Evolutionary conservation across 176 grass and related monocot genomes (phyloP), one percentile per base, ranked within the genome.

Genomic region (Chrysopogon serrulatus): DNA sequence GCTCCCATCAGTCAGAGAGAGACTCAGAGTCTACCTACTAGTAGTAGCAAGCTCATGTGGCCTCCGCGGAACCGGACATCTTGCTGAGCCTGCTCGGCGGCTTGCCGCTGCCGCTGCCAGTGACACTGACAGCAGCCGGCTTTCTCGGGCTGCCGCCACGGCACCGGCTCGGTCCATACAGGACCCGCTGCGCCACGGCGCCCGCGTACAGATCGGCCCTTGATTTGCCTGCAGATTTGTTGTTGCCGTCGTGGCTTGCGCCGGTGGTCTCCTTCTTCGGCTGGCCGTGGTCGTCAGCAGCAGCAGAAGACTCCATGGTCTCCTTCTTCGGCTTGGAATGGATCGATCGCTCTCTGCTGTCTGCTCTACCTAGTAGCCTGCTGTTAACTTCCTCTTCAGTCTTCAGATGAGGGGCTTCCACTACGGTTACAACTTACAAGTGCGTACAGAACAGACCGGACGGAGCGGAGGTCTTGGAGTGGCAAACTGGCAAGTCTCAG

Each of bases 21-120:
- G n/a, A n/a, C n/a, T n/a, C n/a, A n/a, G n/a, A n/a, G n/a, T n/a
- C n/a, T n/a, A n/a, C n/a, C n/a, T n/a, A n/a, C n/a, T n/a, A n/a
- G n/a, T n/a, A n/a, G n/a, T n/a, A n/a, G n/a, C n/a, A n/a, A n/a
- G n/a, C n/a, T n/a, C n/a, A n/a, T 6, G 18, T 67, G 31, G 74
- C 82, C 26, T 91, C 86, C 18, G 83, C 79, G 1, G 78, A 83
- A 2, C 47, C 79, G 18, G 89, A 94, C 73, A 94, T 83, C 92
- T 91, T 94, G 85, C 92, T 94, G 43, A 94, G 86, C 76, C 92
- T 80, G 36, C 92, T 91, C 8, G 86, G 92, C 48, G 64, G 67
- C 54, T 78, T 91, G 44, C 30, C 27, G n/a, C 23, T 57, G n/a
- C n/a, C n/a, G n/a, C n/a, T n/a, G 53, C 53, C 53, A 57, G 53